Evolutionary conservation across 805 yeast genomes (phyloP).

Genomic region (Priceomyces melissophilus): DNA sequence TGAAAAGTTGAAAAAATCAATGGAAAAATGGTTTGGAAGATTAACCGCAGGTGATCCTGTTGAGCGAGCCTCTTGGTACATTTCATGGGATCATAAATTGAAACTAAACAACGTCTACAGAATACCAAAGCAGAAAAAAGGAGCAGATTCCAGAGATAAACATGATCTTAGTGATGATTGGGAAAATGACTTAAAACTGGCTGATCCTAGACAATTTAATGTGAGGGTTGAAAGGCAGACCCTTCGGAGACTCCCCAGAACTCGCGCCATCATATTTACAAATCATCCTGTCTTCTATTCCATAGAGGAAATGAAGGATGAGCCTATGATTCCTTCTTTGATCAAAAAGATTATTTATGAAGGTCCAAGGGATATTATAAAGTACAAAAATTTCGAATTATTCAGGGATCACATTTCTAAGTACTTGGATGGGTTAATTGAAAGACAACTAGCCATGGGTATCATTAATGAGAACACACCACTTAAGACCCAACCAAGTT

Average conservation of each 20-base stretch:
- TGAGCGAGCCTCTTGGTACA: slow-evolving; percentile 73
- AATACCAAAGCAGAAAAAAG: slow-evolving; percentile 41
- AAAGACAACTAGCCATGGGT: slow-evolving; percentile 57
- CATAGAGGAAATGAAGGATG: slow-evolving; percentile 77
- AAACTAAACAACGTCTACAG: slow-evolving; percentile 55
- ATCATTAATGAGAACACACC: slow-evolving; percentile 55
- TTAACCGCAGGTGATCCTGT: slow-evolving; percentile 62
- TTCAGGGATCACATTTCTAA: slow-evolving; percentile 58
- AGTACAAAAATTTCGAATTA: slow-evolving; percentile 58
- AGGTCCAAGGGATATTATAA: slow-evolving; percentile 62
- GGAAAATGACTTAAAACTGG: slow-evolving; percentile 23
- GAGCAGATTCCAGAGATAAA: neutral
- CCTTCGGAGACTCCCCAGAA: slow-evolving; percentile 60
- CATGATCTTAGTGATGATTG: slow-evolving; percentile 14
- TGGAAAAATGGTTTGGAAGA: slow-evolving; percentile 70
- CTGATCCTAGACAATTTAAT: slow-evolving; percentile 53
- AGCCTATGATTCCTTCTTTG: slow-evolving; percentile 74
- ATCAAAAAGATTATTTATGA: slow-evolving; percentile 60
- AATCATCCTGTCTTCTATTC: slow-evolving; percentile 78
- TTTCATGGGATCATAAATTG: slow-evolving; percentile 69
- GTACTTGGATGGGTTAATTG: slow-evolving; percentile 54
- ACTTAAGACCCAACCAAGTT: slow-evolving; percentile 53
- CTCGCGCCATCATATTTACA: slow-evolving; percentile 65
- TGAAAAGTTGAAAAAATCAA: slow-evolving; percentile 59
- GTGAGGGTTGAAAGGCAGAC: slow-evolving; percentile 76